Base-by-base conservation (phyloP, 1,284 basidiomycete genomes). In the Cutaneotrichosporon cutaneum region DNA sequence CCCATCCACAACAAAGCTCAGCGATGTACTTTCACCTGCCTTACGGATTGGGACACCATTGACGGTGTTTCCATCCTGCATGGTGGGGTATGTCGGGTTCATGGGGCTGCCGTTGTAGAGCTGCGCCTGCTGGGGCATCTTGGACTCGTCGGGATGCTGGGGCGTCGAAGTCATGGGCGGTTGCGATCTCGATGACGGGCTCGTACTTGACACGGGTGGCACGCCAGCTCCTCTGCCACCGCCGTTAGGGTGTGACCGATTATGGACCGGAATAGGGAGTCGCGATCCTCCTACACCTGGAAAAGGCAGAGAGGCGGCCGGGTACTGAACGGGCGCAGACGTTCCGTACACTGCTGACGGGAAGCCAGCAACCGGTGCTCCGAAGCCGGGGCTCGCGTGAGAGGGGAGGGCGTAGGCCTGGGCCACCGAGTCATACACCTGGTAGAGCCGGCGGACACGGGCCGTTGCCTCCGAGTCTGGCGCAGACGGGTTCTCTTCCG, bases 1-100 rank as follows among this genome's bases (percentile, higher is more conserved):
- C 24, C 56, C 35, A 42, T 62, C 61, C 21, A 62, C 61, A 47
- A 62, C 53, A n/a, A 62, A 58, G 21, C 61, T 57, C 35, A 62
- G 56, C 26, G 56, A 58, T 14, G 61, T 50, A 14, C 30, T 48
- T 36, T 58, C 56, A 18, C 56, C 56, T 2, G 47, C 33, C 56
- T 58, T 58, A 30, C 56, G 56, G 24, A 48, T 35, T 33, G 45
- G 45, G 11, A 27, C 47, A 13, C 56, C 56, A 24, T 58, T 58
- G 14, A n/a, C 30, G 30, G 21, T 24, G 44, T 24, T 33, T 14
- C 30, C 55, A 47, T 47, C 55, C 54, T n/a, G 32, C 26, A 35
- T 45, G 47, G 18, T 42, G 11, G 33, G 13, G 27, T 58, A 50
- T 6, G 47, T 30, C 32, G 48, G 21, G 21, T 33, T 47, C 24